Conservation (phyloP, 2,329 filamentous ascomycete species). For the Shiraia bambusicola region DNA sequence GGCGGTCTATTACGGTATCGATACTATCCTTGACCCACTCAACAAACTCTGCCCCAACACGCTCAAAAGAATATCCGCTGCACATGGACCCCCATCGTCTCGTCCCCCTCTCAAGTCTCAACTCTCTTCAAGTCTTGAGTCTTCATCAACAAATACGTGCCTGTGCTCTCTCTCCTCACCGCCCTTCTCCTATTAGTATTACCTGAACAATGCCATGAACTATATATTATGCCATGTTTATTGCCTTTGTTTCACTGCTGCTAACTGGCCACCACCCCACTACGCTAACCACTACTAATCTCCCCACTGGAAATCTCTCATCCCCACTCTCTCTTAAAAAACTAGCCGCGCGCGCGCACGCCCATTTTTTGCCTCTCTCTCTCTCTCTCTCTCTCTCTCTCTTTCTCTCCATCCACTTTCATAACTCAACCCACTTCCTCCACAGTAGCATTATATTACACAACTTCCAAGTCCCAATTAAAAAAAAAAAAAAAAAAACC, state of each 20-base stretch:
- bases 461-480: no score
- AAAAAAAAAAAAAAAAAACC: no score
- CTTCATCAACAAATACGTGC: no score
- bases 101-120: constrained; percentile 20
- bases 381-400: no score
- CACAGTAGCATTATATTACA: no score
- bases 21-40: constrained; percentile 3
- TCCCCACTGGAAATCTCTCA: constrained; percentile 1
- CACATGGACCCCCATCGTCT: constrained; percentile 4
- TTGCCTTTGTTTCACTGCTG: constrained; percentile 4
- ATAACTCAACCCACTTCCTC: no score
- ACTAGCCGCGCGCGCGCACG: no score
- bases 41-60: constrained; percentile 7
- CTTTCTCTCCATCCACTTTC: no score
- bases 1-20: constrained; percentile 21
- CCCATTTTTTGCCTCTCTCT: no score
- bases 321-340: not conserved
- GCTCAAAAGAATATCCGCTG: constrained; percentile 9
- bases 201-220: constrained; percentile 3
- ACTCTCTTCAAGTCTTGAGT: no score
- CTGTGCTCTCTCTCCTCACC: constrained; percentile 21
- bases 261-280: not conserved
- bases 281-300: not conserved
- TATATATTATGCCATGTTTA: constrained; percentile 5
- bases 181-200: constrained; percentile 16